Percentiles rank a stretch among this genome's conserved stretches.
These are phyloP conservation scores for Chondrostereum purpureum DNA, from an alignment of 1,284 basidiomycete species.

Conservation along the genomic window DNA sequence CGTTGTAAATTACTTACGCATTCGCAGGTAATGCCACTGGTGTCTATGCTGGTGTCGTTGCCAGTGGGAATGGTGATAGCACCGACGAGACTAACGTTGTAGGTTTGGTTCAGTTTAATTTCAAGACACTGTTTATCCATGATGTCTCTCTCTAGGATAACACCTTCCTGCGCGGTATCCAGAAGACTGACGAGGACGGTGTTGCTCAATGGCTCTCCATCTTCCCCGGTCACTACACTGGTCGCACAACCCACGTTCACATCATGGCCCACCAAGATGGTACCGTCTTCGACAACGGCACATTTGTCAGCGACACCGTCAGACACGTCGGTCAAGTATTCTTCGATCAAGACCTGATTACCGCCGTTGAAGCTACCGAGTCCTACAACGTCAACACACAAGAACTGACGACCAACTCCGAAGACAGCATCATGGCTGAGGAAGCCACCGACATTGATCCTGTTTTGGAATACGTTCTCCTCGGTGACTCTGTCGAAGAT, in stretches of 20 bases:
- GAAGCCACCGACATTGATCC: constrained; percentile 15
- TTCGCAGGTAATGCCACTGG: constrained; percentile 15
- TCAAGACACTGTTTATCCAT: not conserved
- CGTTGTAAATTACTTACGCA: not conserved
- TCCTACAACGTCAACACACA: constrained; percentile 16
- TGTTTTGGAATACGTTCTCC: no score
- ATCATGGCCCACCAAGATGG: no score
- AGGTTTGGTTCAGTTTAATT: not conserved
- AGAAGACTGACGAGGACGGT: constrained; percentile 13
- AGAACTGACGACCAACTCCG: constrained; percentile 13
- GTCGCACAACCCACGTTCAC: no score
- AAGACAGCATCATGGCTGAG: constrained; percentile 14
- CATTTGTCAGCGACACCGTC: constrained; percentile 9
- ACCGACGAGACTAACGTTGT: constrained; percentile 11
- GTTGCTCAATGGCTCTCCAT: constrained; percentile 13
- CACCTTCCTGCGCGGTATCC: constrained; percentile 14
- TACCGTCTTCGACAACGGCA: no score
- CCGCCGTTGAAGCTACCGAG: constrained; percentile 9
- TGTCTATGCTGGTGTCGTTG: no score
- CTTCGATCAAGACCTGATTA: constrained; percentile 15
- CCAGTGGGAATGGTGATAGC: constrained; percentile 12
- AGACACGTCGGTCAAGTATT: constrained; percentile 17
- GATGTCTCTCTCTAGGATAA: constrained; percentile 6
- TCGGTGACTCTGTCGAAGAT: no score
- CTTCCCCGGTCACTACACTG: no score